Percentiles rank a stretch among this genome's conserved stretches.
These are phyloP conservation scores for Turnera subulata DNA, from an alignment of 345 rosid genomes.

Conservation along the genomic window DNA sequence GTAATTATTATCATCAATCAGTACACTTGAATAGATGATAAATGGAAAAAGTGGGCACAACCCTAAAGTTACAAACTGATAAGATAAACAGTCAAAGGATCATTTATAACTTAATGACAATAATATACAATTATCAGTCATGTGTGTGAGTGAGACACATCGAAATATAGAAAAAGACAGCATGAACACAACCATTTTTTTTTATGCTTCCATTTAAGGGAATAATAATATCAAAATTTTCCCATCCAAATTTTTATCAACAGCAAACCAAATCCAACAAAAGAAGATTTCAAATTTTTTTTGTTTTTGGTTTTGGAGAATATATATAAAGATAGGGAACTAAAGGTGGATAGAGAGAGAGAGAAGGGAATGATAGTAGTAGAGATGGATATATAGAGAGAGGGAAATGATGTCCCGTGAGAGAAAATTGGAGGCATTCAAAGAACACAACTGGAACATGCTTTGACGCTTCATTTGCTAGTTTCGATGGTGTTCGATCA, in stretches of 20 bases:
- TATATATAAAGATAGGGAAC: constrained; percentile 1
- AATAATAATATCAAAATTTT: constrained; percentile 4
- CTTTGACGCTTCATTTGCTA: neutral
- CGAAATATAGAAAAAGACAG: no score
- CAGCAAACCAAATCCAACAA: neutral
- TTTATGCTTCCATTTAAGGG: neutral
- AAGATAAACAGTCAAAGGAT: no score
- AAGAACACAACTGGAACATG: constrained; percentile 18
- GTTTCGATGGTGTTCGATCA: constrained; percentile 31
- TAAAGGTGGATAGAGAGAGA: neutral
- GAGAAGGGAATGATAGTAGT: no score
- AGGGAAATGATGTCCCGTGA: constrained; percentile 35
- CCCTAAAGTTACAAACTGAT: no score
- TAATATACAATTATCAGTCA: neutral
- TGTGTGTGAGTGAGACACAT: neutral
- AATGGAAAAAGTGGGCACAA: no score
- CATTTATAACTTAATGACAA: neutral
- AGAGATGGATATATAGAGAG: neutral
- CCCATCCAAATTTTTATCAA: neutral
- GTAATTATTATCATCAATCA: no score
- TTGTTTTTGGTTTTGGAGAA: no score
- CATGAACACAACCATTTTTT: neutral
- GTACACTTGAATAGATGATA: no score
- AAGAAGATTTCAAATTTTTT: neutral
- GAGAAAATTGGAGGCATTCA: constrained; percentile 50